Evolutionary conservation across 2,329 filamentous ascomycete genomes (phyloP).

Genomic region (Beauveria pseudobassiana): DNA sequence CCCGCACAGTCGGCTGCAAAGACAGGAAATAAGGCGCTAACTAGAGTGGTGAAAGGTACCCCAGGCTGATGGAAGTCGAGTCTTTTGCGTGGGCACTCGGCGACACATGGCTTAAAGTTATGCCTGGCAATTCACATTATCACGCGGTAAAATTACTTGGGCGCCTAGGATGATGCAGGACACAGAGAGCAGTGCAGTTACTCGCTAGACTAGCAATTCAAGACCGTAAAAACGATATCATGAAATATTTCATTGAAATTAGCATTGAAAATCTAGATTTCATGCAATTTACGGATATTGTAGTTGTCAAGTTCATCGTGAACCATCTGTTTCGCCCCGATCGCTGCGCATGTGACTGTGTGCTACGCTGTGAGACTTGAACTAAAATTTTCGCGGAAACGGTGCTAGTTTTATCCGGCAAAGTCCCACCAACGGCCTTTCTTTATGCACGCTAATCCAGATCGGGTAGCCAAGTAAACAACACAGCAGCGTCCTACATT

Average conservation of each 20-base stretch:
- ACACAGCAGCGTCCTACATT: not conserved
- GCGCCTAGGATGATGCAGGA: no score
- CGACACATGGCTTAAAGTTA: not conserved
- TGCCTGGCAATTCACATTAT: not conserved
- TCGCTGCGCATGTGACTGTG: no score
- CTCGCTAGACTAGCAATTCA: no score
- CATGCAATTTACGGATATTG: no score
- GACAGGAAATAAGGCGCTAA: not conserved
- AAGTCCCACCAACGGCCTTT: not conserved
- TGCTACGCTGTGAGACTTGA: no score
- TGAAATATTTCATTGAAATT: no score
- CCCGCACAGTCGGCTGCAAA: conserved; percentile 1
- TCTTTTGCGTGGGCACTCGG: not conserved
- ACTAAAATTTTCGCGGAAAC: not conserved
- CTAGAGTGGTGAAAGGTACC: not conserved
- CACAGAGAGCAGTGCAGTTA: not conserved
- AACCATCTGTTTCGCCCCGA: not conserved
- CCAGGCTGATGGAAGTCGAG: not conserved
- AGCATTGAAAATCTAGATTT: no score
- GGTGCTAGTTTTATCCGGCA: not conserved
- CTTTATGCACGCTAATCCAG: conserved; percentile 2
- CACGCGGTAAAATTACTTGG: no score
- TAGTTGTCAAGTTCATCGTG: no score
- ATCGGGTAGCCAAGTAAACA: conserved; percentile 13
- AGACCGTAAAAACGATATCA: no score